A percentile compares a stretch with the other conserved stretches of the same genome.
Evolutionary conservation across 1,139 yeast species (phyloP).

Genomic region (Sugiyamaella novakii): DNA sequence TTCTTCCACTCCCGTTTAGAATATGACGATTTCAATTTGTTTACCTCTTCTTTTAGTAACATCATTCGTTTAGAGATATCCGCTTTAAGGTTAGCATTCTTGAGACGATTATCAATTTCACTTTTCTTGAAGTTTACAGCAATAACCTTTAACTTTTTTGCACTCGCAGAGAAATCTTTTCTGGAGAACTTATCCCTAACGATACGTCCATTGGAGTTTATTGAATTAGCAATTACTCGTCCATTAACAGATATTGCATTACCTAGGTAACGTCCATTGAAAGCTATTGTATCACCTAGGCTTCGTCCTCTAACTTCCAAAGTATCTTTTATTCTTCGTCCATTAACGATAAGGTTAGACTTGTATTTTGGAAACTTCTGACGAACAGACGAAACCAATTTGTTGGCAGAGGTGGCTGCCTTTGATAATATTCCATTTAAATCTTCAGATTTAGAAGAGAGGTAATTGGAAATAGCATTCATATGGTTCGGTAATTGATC

Average conservation of each 20-base stretch:
- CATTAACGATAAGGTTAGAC: background rate
- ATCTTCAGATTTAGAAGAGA: background rate
- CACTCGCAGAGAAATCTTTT: too few species aligned
- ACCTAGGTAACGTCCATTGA: slow-evolving; percentile 1
- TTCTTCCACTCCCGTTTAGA: too few species aligned
- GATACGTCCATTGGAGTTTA: slow-evolving; percentile 4
- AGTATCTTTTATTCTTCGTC: too few species aligned
- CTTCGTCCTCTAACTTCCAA: too few species aligned
- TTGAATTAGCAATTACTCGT: background rate
- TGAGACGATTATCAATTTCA: too few species aligned
- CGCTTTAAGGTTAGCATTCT: too few species aligned
- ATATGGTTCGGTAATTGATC: background rate
- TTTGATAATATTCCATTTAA: background rate
- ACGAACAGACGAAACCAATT: background rate
- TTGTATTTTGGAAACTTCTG: background rate
- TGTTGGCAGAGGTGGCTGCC: background rate
- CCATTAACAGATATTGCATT: background rate
- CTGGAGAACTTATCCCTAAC: background rate
- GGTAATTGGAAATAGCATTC: too few species aligned
- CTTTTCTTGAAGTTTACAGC: too few species aligned
- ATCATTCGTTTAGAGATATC: too few species aligned
- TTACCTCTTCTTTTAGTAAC: too few species aligned
- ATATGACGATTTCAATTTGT: too few species aligned
- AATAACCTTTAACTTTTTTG: too few species aligned
- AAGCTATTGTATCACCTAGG: background rate